phyloP scores from a whole-genome alignment of 257 asterid species.

The Solanum pinnatisectum region DNA sequence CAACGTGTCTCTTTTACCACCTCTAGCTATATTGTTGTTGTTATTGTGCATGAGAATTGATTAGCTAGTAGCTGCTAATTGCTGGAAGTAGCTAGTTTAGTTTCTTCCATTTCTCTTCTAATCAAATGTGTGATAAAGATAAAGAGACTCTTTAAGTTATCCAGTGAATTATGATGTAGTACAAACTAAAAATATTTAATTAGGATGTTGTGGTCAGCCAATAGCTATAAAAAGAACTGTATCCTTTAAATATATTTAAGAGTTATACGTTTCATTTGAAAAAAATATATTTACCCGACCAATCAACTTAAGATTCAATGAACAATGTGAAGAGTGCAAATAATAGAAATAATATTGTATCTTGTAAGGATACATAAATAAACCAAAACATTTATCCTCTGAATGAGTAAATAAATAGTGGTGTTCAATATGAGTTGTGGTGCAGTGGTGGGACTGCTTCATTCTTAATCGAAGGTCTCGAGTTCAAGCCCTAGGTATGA shows the following conservation, averaged over 20 bases:
- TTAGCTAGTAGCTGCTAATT: background rate
- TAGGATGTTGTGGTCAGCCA: background rate
- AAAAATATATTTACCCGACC: too few species aligned
- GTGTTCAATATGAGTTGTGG: too few species aligned
- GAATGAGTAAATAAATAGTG: background rate
- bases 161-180: background rate
- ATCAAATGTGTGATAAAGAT: background rate
- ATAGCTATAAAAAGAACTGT: background rate
- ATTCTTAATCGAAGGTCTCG: too few species aligned
- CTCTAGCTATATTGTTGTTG: too few species aligned
- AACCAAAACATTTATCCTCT: background rate
- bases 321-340: background rate
- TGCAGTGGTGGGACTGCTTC: too few species aligned
- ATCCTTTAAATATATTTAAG: background rate
- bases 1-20: too few species aligned
- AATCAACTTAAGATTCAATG: background rate
- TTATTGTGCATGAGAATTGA: background rate
- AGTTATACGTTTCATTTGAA: background rate
- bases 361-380: too few species aligned
- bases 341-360: background rate
- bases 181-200: background rate
- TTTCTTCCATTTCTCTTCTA: background rate
- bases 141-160: background rate
- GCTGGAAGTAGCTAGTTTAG: background rate
- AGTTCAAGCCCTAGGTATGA: too few species aligned